A percentile compares a stretch with the other conserved stretches of the same genome.
phyloP scores from a whole-genome alignment of 495 filamentous ascomycete species.

The Peziza echinospora region DNA sequence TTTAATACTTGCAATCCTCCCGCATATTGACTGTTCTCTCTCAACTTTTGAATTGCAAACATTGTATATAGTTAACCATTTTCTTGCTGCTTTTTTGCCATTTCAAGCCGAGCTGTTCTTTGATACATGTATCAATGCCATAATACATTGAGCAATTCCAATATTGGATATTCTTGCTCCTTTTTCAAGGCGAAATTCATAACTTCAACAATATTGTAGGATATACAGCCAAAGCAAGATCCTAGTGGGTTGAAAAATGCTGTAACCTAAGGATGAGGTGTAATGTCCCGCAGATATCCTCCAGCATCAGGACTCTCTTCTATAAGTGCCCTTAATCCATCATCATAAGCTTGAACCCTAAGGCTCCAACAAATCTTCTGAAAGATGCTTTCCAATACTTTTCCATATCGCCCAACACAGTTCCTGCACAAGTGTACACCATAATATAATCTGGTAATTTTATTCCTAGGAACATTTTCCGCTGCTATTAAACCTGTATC shows the following conservation, averaged over 20 bases:
- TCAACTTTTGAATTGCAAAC: neutral
- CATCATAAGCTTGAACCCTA: neutral
- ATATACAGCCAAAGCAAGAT: neutral
- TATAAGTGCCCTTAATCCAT: neutral
- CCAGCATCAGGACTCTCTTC: neutral
- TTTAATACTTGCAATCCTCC: neutral
- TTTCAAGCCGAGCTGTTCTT: neutral
- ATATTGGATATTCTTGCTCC: neutral
- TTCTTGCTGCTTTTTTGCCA: neutral
- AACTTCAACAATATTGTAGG: neutral
- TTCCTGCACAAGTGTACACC: neutral
- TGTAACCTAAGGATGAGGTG: neutral
- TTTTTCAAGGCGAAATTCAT: neutral
- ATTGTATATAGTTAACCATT: neutral
- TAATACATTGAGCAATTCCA: neutral
- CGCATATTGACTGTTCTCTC: neutral
- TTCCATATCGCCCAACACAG: neutral
- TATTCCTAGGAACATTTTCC: neutral
- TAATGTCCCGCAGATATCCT: neutral
- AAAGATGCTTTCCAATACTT: neutral
- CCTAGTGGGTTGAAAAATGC: conserved; percentile 2
- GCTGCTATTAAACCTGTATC: conserved; percentile 2
- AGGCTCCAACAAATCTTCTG: neutral
- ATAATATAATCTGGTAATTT: neutral
- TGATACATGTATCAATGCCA: neutral